These are phyloP conservation scores for Metschnikowia picachoensis DNA, from an alignment of 805 yeast genomes.

Conservation along the genomic window DNA sequence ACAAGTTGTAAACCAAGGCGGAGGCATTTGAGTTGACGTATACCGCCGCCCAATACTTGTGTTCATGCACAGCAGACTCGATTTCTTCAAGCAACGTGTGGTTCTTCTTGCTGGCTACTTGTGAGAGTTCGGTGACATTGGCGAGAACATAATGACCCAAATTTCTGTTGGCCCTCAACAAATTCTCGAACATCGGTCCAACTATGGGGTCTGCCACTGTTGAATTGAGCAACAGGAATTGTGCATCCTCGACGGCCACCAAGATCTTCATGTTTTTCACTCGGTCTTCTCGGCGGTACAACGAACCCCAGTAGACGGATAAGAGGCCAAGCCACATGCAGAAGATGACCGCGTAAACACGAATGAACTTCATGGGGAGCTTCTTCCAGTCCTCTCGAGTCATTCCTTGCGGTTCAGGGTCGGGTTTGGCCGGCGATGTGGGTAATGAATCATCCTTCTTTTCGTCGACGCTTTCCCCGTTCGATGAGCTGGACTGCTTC, in stretches of 20 bases:
- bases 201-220: slow-evolving; percentile 18
- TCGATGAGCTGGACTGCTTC: background rate
- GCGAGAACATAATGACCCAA: slow-evolving; percentile 21
- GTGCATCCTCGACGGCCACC: slow-evolving; percentile 33
- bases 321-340: slow-evolving; percentile 28
- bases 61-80: slow-evolving; percentile 22
- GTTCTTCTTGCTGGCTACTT: slow-evolving; percentile 18
- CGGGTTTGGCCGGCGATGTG: background rate
- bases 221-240: slow-evolving; percentile 18
- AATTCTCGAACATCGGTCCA: slow-evolving; percentile 17
- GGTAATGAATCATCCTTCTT: background rate
- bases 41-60: slow-evolving; percentile 30
- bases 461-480: background rate
- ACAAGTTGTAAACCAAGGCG: slow-evolving; percentile 18
- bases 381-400: slow-evolving; percentile 13
- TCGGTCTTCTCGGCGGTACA: slow-evolving; percentile 28
- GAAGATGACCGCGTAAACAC: slow-evolving; percentile 21
- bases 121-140: slow-evolving; percentile 12
- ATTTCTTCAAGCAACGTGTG: slow-evolving; percentile 20
- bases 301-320: slow-evolving; percentile 41
- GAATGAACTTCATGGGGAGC: slow-evolving; percentile 12
- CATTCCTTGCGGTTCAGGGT: slow-evolving; percentile 3
- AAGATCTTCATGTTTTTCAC: slow-evolving; percentile 32
- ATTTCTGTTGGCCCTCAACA: slow-evolving; percentile 13
- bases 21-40: slow-evolving; percentile 27